Evolutionary conservation across 164 flowering plant genomes (phyloP).

Genomic region (Magnolia officinalis): DNA sequence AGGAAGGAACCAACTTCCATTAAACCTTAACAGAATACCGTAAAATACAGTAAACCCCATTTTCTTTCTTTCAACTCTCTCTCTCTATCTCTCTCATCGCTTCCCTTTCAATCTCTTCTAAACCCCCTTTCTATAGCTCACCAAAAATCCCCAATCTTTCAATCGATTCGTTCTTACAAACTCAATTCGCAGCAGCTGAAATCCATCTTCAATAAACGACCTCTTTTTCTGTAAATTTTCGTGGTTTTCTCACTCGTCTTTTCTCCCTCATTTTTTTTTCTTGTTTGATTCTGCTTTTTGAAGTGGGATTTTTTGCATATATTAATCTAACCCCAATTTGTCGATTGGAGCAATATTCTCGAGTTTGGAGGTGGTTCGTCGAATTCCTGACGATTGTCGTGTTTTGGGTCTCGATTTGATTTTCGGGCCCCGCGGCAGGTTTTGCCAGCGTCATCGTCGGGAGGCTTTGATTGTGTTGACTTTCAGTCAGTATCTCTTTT

Average conservation of each 20-base stretch:
- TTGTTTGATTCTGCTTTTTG: not conserved
- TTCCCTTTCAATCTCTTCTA: not conserved
- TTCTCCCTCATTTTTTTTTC: not conserved
- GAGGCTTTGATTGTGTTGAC: not conserved
- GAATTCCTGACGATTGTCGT: not conserved
- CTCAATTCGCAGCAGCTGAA: not conserved
- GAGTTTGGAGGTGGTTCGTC: not conserved
- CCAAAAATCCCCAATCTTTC: not conserved
- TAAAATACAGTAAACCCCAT: slow-evolving; percentile 5
- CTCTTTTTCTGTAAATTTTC: not conserved
- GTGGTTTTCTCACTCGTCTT: not conserved
- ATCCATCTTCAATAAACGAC: not conserved
- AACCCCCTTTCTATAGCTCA: not conserved
- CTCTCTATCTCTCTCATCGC: slow-evolving; percentile 4
- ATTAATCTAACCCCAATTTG: not conserved
- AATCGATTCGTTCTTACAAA: not conserved
- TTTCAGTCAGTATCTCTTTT: not conserved
- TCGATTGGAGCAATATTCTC: not conserved
- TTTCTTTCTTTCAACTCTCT: not conserved
- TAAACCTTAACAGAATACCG: slow-evolving; percentile 9
- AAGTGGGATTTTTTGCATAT: not conserved
- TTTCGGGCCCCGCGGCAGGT: not conserved
- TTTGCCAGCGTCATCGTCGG: not conserved
- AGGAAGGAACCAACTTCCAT: slow-evolving; percentile 3
- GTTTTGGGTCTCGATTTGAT: not conserved